Evolutionary conservation across 768 basidiomycete genomes (phyloP).

Genomic region (Suillus spraguei): DNA sequence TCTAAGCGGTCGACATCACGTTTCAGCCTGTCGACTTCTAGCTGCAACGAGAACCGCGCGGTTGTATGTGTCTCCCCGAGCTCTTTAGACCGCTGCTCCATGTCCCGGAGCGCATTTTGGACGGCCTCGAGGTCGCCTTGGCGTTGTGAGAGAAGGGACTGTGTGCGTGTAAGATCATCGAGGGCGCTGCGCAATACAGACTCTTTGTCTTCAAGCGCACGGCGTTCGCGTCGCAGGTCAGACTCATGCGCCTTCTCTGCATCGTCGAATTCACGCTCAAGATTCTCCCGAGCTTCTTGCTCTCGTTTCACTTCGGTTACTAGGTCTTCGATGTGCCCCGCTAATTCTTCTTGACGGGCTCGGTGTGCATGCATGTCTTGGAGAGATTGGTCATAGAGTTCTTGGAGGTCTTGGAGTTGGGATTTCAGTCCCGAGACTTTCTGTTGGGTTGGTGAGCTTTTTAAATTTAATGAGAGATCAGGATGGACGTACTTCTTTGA

Average conservation of each 20-base stretch:
- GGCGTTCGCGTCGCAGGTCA: slow-evolving; percentile 58
- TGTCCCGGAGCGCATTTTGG: slow-evolving; percentile 65
- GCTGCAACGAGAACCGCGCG: slow-evolving; percentile 82
- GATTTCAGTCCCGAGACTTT: slow-evolving; percentile 68
- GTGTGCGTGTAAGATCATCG: slow-evolving; percentile 61
- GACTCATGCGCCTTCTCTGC: slow-evolving; percentile 68
- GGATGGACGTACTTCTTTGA: slow-evolving; percentile 70
- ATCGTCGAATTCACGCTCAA: slow-evolving; percentile 55
- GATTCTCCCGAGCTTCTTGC: slow-evolving; percentile 54
- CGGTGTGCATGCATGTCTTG: slow-evolving; percentile 70
- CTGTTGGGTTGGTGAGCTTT: slow-evolving; percentile 39
- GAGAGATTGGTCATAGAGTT: slow-evolving; percentile 63
- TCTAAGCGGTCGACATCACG: slow-evolving; percentile 83
- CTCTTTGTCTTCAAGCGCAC: slow-evolving; percentile 71
- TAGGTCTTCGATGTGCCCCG: slow-evolving; percentile 71
- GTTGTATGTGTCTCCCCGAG: slow-evolving; percentile 85
- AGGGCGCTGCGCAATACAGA: slow-evolving; percentile 64
- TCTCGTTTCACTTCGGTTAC: slow-evolving; percentile 63
- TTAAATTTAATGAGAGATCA: not conserved
- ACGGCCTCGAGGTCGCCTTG: slow-evolving; percentile 77
- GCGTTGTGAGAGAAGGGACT: slow-evolving; percentile 67
- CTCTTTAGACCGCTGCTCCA: slow-evolving; percentile 78
- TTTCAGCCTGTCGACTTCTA: slow-evolving; percentile 85
- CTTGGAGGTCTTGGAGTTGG: slow-evolving; percentile 66
- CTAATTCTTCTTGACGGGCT: slow-evolving; percentile 76